Percentiles rank a stretch among this genome's conserved stretches.
These are phyloP conservation scores for Simplicillium sp. DNA, from an alignment of 2,329 filamentous ascomycete species.

Conservation along the genomic window DNA sequence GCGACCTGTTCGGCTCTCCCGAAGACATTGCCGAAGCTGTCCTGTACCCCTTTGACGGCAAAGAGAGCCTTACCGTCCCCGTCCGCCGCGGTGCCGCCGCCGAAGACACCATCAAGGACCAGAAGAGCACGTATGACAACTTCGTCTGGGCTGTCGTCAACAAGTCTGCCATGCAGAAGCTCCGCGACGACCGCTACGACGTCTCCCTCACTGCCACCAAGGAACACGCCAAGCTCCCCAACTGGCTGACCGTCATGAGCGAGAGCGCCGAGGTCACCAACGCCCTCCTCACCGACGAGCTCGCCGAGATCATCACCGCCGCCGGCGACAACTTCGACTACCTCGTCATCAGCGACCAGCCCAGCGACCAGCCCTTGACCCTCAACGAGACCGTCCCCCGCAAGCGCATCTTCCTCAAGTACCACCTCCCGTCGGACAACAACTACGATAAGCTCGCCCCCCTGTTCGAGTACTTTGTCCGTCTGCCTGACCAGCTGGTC, in stretches of 20 bases:
- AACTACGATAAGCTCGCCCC: constrained; percentile 59
- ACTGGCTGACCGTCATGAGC: constrained; percentile 90
- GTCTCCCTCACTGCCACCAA: constrained; percentile 87
- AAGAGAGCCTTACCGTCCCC: constrained; percentile 71
- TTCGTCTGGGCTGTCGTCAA: constrained; percentile 95
- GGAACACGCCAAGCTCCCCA: constrained; percentile 80
- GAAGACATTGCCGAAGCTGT: constrained; percentile 67
- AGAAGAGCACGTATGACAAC: constrained; percentile 68
- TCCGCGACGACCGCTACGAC: constrained; percentile 91
- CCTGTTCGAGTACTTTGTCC: constrained; percentile 73
- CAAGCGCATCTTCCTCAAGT: constrained; percentile 79
- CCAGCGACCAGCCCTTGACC: constrained; percentile 73
- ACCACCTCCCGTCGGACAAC: constrained; percentile 55
- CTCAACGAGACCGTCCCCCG: constrained; percentile 74
- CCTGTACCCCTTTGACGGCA: constrained; percentile 85
- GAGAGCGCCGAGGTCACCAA: constrained; percentile 95
- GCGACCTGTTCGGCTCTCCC: constrained; percentile 64
- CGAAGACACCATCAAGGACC: constrained; percentile 35
- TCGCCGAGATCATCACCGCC: constrained; percentile 67
- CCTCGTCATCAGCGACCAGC: constrained; percentile 83
- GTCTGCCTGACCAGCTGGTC: constrained; percentile 75
- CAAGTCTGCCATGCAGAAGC: constrained; percentile 84
- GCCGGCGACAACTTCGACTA: constrained; percentile 77
- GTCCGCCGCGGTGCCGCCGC: constrained; percentile 50
- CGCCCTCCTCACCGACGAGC: constrained; percentile 73